phyloP scores from a whole-genome alignment of 164 flowering plant genomes.

The Umbilicus rupestris region DNA sequence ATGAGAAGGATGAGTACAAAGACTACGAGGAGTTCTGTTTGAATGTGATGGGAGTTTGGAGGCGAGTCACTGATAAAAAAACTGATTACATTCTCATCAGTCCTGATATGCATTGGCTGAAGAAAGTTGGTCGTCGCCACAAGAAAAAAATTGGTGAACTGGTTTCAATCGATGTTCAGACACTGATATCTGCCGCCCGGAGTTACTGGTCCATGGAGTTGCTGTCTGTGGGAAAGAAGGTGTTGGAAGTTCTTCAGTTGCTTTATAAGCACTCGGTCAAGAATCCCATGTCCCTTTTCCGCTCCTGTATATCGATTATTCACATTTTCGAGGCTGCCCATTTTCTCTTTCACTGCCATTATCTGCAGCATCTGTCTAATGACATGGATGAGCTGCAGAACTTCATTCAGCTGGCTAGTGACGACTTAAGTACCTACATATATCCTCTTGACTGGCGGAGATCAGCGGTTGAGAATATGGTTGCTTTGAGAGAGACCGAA shows the following conservation, averaged over 20 bases:
- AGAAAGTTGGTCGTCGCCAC: constrained; percentile 14
- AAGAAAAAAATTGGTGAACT: constrained; percentile 16
- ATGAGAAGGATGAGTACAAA: constrained; percentile 7
- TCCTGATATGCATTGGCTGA: constrained; percentile 43
- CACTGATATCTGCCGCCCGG: constrained; percentile 25
- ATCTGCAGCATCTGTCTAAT: constrained; percentile 1
- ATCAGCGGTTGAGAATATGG: constrained; percentile 22
- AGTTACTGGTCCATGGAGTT: constrained; percentile 32
- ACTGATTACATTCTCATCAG: constrained; percentile 21
- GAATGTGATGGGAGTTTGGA: constrained; percentile 44
- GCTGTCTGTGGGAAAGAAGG: constrained; percentile 24
- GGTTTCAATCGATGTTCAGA: constrained; percentile 19
- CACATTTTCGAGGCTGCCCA: constrained; percentile 23
- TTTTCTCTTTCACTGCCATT: constrained; percentile 20
- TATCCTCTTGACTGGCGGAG: constrained; percentile 34
- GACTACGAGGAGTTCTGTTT: constrained; percentile 33
- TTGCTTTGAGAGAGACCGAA: constrained; percentile 30
- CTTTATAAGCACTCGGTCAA: constrained; percentile 15
- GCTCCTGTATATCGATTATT: constrained; percentile 18
- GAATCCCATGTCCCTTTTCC: constrained; percentile 17
- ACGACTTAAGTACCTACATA: constrained; percentile 19
- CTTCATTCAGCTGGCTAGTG: constrained; percentile 14
- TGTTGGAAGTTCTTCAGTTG: constrained; percentile 29
- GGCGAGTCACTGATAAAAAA: constrained; percentile 11
- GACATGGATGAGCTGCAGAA: constrained; percentile 15